Base-by-base conservation (phyloP, 352 stramenopile species). In the Phytophthora capsici region DNA sequence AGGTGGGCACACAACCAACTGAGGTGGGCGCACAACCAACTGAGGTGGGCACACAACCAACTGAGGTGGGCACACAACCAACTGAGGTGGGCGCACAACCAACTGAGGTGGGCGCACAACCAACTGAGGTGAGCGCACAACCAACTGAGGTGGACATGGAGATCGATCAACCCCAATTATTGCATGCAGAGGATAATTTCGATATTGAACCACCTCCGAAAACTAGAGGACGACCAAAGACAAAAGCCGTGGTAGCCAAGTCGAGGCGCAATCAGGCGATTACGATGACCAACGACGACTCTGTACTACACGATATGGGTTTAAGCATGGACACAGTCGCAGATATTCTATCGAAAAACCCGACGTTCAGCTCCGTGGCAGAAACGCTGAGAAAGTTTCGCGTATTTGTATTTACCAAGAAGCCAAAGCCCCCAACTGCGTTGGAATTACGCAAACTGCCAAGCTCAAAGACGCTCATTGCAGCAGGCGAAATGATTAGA, bases 161-260 rank as follows among this genome's bases (percentile, higher is more conserved):
- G 7, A 47, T 28, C 26, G 26, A 30, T 6, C 26, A 8, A 7
- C 26, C 9, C 9, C 26, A 1, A 30, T 7, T 30, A 17, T 3
- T 17, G 6, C 2, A 1, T 49, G 46, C 47, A 41, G 16, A 30
- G 6, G 36, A 46, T n/a, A 28, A 53, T 0, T 58, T 57, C 23
- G 32, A 54, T 3, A 26, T 66, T 26, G 6, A 40, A 20, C 57
- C 19, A 19, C 57, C 57, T 12, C 34, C 47, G 0, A 52, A 55
- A 32, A 1, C 45, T 0, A 46, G 20, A 37, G 52, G 46, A 19
- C 45, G 46, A 14, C 46, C 37, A 7, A 64, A 59, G 17, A 16
- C 53, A 37, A 69, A 64, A 14, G 17, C 47, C 0, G 16, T 28
- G 36, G 44, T 40, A 13, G 46, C 54, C 10, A 69, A 59, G 43